A percentile compares a stretch with the other conserved stretches of the same genome.
These are phyloP conservation scores for Vitis hybrid DNA, from an alignment of 177 flowering plant genomes.

Conservation along the genomic window DNA sequence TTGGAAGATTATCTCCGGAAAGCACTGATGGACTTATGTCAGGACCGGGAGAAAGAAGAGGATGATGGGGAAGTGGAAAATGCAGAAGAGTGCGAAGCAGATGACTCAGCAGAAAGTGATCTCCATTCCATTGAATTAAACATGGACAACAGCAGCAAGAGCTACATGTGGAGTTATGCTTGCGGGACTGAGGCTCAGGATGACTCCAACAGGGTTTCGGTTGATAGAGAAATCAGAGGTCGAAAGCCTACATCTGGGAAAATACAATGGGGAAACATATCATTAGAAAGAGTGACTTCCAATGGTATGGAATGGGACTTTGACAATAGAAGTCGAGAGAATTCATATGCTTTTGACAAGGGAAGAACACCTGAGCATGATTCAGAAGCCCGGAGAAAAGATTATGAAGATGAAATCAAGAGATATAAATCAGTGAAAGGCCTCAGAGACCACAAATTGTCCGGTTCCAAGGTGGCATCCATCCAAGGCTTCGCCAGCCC, in stretches of 20 bases:
- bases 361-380: slow-evolving; percentile 20
- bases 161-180: slow-evolving; percentile 41
- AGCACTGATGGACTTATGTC: slow-evolving; percentile 14
- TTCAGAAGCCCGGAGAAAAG: slow-evolving; percentile 15
- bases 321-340: slow-evolving; percentile 10
- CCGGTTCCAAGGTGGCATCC: slow-evolving; percentile 14
- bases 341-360: slow-evolving; percentile 16
- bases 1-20: slow-evolving; percentile 38
- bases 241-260: slow-evolving; percentile 44
- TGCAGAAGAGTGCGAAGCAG: slow-evolving; percentile 17
- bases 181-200: slow-evolving; percentile 11
- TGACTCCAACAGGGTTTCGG: slow-evolving; percentile 26
- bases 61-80: slow-evolving; percentile 14
- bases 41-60: slow-evolving; percentile 17
- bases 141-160: slow-evolving; percentile 41
- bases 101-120: slow-evolving; percentile 51
- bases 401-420: slow-evolving; percentile 34
- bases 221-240: slow-evolving; percentile 29
- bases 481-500: slow-evolving; percentile 27
- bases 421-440: slow-evolving; percentile 28
- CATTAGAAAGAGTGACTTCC: slow-evolving; percentile 27
- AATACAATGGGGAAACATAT: slow-evolving; percentile 42
- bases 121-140: slow-evolving; percentile 59
- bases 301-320: slow-evolving; percentile 27
- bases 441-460: slow-evolving; percentile 29